Evolutionary conservation across 1,284 basidiomycete genomes (phyloP).

Genomic region (Leccinum solheimii): DNA sequence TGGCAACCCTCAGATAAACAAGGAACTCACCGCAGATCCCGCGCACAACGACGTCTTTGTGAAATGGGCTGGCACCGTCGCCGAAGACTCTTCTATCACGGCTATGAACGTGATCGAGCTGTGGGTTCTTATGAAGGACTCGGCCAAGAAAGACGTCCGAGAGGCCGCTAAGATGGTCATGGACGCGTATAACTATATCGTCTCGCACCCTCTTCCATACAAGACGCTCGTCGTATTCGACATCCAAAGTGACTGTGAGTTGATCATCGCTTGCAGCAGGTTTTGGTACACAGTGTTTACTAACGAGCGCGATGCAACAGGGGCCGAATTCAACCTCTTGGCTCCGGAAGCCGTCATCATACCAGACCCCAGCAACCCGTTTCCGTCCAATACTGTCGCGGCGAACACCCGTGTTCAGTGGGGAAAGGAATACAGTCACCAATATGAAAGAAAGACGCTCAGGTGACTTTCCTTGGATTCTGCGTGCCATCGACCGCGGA

Average conservation of each 20-base stretch:
- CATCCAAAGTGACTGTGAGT: neutral
- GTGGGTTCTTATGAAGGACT: neutral
- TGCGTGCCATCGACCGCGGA: neutral
- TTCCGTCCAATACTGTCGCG: neutral
- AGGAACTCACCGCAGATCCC: neutral
- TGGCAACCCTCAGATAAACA: neutral
- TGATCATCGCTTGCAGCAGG: neutral
- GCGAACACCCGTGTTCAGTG: neutral
- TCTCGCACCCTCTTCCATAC: neutral
- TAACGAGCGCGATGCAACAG: neutral
- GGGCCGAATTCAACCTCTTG: neutral
- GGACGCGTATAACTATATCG: neutral
- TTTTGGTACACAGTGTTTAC: neutral
- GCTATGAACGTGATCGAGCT: neutral
- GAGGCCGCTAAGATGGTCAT: neutral
- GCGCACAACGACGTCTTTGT: neutral
- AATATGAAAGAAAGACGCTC: neutral
- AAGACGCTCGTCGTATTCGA: neutral
- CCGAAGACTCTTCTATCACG: neutral
- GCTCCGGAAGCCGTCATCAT: neutral
- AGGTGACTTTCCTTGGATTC: neutral
- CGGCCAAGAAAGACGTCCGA: neutral
- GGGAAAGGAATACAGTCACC: neutral
- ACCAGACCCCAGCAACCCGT: neutral
- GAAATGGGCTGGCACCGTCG: neutral